Evolutionary conservation across 441 rosid species (phyloP), one percentile per base, ranked within the genome.

Genomic region (Cnidoscolus chayamansa): DNA sequence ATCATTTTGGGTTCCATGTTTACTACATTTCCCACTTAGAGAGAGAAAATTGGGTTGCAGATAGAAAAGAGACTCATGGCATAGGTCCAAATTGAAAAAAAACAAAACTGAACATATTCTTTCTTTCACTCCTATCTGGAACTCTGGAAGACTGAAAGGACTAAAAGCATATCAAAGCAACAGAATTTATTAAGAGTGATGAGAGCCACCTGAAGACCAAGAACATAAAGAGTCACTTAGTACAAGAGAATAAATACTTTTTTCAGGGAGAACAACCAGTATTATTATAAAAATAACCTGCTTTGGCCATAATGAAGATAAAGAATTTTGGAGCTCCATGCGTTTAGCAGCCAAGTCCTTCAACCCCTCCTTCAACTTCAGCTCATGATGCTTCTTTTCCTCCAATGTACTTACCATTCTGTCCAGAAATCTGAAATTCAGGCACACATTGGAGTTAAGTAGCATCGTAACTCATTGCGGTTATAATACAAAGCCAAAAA

Each of bases 231-330:
- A 25, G 25, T 25, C 31, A 67, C 69, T 50, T n/a, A 59, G 12
- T n/a, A 57, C 43, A 66, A 30, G 71, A 63, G 53, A 15, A 55
- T 63, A 47, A 37, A 4, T 10, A 47, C 10, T 51, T 32, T 53
- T 32, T 60, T 67, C 47, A 37, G 59, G 62, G 59, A 68, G 70
- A 16, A 43, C 62, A 63, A 19, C 47, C 30, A 53, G 59, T 35
- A 51, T 30, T 50, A 25, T 62, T 25, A 77, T 43, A 67, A 62
- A 63, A 79, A 74, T 69, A 50, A 88, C 99, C 84, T 88, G 98
- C 86, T 93, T 92, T 50, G 99, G 99, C 99, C 99, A 92, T 65
- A 82, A 89, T 19, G 99, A 92, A 74, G 89, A 87, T 59, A 91
- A 74, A 54, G 97, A 90, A 82, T 95, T 95, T 71, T 90, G 96